phyloP scores from a whole-genome alignment of 176 grass and related monocot species.

The Aechmea fasciata region DNA sequence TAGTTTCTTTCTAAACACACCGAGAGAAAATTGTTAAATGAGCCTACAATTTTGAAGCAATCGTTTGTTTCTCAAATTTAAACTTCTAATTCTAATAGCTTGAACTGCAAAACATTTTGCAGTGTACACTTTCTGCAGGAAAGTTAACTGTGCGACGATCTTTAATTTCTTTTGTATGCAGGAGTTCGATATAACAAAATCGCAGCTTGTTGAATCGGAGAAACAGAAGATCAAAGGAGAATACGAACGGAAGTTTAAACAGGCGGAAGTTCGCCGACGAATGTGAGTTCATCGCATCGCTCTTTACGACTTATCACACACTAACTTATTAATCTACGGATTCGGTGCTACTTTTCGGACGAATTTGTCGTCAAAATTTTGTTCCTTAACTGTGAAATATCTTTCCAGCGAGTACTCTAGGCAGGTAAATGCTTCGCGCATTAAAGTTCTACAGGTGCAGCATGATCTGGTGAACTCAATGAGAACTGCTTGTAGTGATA shows the following conservation, averaged over 20 bases:
- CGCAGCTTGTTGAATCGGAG: background rate
- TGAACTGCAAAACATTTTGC: too few relatives aligned
- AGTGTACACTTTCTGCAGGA: too few relatives aligned
- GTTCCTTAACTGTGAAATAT: background rate
- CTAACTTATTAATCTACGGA: background rate
- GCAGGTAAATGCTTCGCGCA: conserved; percentile 95
- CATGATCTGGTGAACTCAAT: conserved; percentile 94
- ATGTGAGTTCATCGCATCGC: background rate
- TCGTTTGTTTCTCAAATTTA: too few relatives aligned
- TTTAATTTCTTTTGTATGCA: background rate
- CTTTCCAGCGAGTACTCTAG: conserved; percentile 85
- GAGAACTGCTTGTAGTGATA: conserved; percentile 67
- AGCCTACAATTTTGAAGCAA: too few relatives aligned
- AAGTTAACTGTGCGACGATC: background rate
- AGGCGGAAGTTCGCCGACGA: background rate
- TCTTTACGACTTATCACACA: background rate
- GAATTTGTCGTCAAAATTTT: background rate
- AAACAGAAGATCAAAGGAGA: background rate
- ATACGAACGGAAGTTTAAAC: background rate
- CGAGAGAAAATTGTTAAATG: too few relatives aligned
- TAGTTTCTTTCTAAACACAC: background rate
- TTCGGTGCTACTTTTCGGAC: background rate
- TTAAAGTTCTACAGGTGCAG: conserved; percentile 97
- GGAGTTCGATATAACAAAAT: background rate
- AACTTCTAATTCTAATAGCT: too few relatives aligned